phyloP scores from a whole-genome alignment of 2,329 filamentous ascomycete genomes.

The Pseudocercospora eumusae region DNA sequence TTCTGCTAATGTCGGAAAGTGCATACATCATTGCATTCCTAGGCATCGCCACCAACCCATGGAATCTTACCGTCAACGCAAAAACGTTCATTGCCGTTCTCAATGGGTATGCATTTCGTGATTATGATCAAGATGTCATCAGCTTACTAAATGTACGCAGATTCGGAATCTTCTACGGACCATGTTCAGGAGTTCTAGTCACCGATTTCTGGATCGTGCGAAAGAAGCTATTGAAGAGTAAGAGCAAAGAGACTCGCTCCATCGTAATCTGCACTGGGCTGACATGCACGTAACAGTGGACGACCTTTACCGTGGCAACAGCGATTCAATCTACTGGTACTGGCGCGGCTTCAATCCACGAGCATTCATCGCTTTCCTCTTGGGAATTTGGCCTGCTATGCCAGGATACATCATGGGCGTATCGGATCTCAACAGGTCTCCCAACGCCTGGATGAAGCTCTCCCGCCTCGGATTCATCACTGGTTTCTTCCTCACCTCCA shows the following conservation, averaged over 20 bases:
- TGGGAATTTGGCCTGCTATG: conserved; percentile 26
- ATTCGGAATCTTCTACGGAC: conserved; percentile 36
- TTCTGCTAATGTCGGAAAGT: not conserved
- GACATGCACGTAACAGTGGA: conserved; percentile 16
- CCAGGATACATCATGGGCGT: conserved; percentile 21
- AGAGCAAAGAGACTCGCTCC: not conserved
- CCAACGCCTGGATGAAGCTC: conserved; percentile 21
- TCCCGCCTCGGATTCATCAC: conserved; percentile 20
- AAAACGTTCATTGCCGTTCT: conserved; percentile 36
- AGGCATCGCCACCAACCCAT: conserved; percentile 32
- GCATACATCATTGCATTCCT: conserved; percentile 33
- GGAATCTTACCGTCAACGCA: conserved; percentile 32
- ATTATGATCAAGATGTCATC: not conserved
- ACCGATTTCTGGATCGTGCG: conserved; percentile 37
- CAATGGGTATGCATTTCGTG: conserved; percentile 19
- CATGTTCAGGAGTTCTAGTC: conserved; percentile 33
- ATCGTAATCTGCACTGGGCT: not conserved
- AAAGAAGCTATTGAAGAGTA: conserved; percentile 26
- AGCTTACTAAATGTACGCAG: conserved; percentile 5
- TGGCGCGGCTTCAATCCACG: conserved; percentile 32
- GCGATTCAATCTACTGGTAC: conserved; percentile 35
- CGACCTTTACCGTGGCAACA: conserved; percentile 32
- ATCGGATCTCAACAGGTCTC: conserved; percentile 12
- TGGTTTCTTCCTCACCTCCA: conserved; percentile 13
- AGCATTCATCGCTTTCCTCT: conserved; percentile 31